These are phyloP conservation scores for Peniophora sp. DNA, from an alignment of 1,284 basidiomycete genomes.

Conservation along the genomic window DNA sequence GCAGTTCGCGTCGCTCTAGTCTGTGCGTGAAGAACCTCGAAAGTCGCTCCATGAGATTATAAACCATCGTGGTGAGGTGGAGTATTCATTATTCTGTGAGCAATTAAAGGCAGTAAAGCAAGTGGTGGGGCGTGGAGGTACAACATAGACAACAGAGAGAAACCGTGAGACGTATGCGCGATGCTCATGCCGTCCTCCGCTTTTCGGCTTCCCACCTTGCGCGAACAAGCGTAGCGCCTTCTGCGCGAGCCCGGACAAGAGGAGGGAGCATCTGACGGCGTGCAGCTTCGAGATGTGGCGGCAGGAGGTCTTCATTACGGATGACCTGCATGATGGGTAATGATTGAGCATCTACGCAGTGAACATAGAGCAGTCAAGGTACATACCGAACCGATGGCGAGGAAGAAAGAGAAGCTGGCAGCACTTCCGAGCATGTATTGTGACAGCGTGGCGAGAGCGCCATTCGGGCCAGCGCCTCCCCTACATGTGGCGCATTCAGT, in stretches of 20 bases:
- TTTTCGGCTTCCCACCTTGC: constrained; percentile 66
- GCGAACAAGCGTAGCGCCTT: constrained; percentile 61
- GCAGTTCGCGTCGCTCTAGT: no score
- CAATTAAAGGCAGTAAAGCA: no score
- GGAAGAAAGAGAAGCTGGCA: constrained; percentile 82
- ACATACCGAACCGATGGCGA: constrained; percentile 74
- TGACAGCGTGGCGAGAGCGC: constrained; percentile 79
- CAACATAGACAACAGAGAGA: no score
- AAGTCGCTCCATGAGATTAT: no score
- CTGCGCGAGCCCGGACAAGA: constrained; percentile 49
- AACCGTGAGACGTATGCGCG: no score
- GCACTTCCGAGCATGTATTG: constrained; percentile 93
- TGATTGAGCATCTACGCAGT: background rate
- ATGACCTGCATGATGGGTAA: constrained; percentile 48
- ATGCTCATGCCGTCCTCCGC: background rate
- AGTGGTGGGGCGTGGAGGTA: no score
- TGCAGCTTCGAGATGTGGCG: constrained; percentile 53
- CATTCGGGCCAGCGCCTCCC: constrained; percentile 82
- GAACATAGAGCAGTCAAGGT: background rate
- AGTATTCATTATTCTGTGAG: no score
- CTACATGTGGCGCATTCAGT: constrained; percentile 29
- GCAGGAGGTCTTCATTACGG: constrained; percentile 54
- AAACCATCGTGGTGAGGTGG: no score
- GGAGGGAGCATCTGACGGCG: constrained; percentile 47
- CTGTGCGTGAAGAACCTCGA: no score